Evolutionary conservation across 495 filamentous ascomycete genomes (phyloP).

Genomic region (Penicillium ochrochloron): DNA sequence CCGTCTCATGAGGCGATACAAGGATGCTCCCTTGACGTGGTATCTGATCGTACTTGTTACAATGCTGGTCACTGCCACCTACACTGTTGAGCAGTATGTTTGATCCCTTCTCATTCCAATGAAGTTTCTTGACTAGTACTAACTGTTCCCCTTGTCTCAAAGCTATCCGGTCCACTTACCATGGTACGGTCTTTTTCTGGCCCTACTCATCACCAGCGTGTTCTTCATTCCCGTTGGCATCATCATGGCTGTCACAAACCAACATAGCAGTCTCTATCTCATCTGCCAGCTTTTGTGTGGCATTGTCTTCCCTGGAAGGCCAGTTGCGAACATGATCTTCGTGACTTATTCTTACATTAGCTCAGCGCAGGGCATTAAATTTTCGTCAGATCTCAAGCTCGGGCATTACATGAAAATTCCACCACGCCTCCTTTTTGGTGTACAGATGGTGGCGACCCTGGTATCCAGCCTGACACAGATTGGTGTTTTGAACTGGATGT

Average conservation of each 20-base stretch:
- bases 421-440: conserved; percentile 71
- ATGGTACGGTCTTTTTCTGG: conserved; percentile 80
- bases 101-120: conserved; percentile 57
- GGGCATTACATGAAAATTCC: conserved; percentile 96
- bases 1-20: conserved; percentile 61
- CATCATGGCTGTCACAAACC: conserved; percentile 86
- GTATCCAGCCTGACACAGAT: conserved; percentile 82
- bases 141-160: not conserved
- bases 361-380: conserved; percentile 56
- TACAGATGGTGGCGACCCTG: conserved; percentile 81
- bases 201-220: conserved; percentile 65
- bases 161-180: conserved; percentile 70
- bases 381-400: conserved; percentile 61
- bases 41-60: conserved; percentile 57
- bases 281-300: conserved; percentile 81
- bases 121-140: conserved; percentile 26
- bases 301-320: conserved; percentile 75
- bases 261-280: conserved; percentile 76
- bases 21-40: conserved; percentile 72
- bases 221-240: conserved; percentile 87
- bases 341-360: conserved; percentile 75
- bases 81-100: conserved; percentile 44
- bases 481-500: conserved; percentile 88
- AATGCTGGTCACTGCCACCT: conserved; percentile 34
- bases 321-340: conserved; percentile 90